These are phyloP conservation scores for Macrophomina tecta DNA, from an alignment of 2,329 filamentous ascomycete genomes.

Conservation along the genomic window DNA sequence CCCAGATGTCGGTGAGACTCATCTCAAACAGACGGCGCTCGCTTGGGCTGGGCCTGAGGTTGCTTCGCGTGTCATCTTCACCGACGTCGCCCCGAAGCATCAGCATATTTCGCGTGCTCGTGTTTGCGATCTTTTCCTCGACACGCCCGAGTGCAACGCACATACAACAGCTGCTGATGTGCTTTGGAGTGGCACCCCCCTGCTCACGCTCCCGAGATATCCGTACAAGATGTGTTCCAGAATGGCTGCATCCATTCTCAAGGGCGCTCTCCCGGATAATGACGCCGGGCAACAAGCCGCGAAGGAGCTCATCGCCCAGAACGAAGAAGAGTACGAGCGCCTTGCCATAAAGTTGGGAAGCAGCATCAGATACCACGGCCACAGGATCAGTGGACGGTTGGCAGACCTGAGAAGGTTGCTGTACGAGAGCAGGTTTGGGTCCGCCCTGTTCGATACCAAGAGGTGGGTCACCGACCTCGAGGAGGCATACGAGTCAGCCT, in stretches of 20 bases:
- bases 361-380: constrained; percentile 41
- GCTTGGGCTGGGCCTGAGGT: constrained; percentile 86
- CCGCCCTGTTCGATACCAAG: constrained; percentile 86
- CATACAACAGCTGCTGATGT: constrained; percentile 97
- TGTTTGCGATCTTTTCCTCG: constrained; percentile 92
- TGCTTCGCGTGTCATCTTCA: constrained; percentile 87
- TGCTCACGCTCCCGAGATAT: constrained; percentile 89
- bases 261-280: constrained; percentile 80
- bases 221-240: constrained; percentile 99
- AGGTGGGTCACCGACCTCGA: constrained; percentile 93
- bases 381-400: constrained; percentile 65
- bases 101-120: constrained; percentile 91
- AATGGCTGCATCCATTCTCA: constrained; percentile 94
- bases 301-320: constrained; percentile 75
- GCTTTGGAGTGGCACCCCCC: constrained; percentile 92
- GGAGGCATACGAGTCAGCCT: constrained; percentile 84
- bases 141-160: constrained; percentile 97
- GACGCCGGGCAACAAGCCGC: constrained; percentile 71
- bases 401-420: constrained; percentile 80
- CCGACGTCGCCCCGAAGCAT: constrained; percentile 93
- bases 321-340: constrained; percentile 84
- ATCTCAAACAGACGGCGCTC: constrained; percentile 79
- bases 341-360: constrained; percentile 48
- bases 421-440: constrained; percentile 83
- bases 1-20: constrained; percentile 87